Evolutionary conservation across 192 early-diverging fungal species (phyloP).

Genomic region (Geosiphon pyriformis): DNA sequence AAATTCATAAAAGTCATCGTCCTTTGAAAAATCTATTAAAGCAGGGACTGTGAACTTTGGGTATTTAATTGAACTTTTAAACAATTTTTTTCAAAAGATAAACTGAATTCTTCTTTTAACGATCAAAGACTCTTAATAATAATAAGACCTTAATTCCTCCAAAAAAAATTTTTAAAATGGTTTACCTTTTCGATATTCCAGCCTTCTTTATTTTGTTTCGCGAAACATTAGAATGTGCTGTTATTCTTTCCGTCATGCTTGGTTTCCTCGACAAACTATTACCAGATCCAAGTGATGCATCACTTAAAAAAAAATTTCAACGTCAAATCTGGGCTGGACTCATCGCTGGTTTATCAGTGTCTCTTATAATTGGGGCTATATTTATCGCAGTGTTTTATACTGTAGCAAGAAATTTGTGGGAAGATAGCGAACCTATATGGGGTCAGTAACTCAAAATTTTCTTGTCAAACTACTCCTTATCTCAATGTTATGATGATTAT

Average conservation of each 20-base stretch:
- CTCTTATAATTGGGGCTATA: slow-evolving; percentile 62
- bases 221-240: slow-evolving; percentile 71
- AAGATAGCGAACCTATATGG: slow-evolving; percentile 10
- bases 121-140: too few species aligned
- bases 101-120: too few species aligned
- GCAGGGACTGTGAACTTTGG: too few species aligned
- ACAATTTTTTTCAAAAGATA: too few species aligned
- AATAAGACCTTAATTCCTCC: too few species aligned
- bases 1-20: too few species aligned
- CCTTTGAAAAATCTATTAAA: too few species aligned
- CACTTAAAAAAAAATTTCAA: slow-evolving; percentile 46
- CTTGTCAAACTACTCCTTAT: background rate
- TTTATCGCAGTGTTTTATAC: slow-evolving; percentile 79
- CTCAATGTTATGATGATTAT: too few species aligned
- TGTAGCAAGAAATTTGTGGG: slow-evolving; percentile 41
- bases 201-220: slow-evolving; percentile 75
- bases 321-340: slow-evolving; percentile 78
- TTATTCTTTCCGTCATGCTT: slow-evolving; percentile 78
- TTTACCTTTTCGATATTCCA: slow-evolving; percentile 56
- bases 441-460: background rate
- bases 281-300: slow-evolving; percentile 29
- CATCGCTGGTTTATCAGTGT: slow-evolving; percentile 57
- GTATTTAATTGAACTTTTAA: too few species aligned
- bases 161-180: too few species aligned
- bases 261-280: slow-evolving; percentile 69